phyloP scores from a whole-genome alignment of 148 eudicot species.

The Agrostemma githago region DNA sequence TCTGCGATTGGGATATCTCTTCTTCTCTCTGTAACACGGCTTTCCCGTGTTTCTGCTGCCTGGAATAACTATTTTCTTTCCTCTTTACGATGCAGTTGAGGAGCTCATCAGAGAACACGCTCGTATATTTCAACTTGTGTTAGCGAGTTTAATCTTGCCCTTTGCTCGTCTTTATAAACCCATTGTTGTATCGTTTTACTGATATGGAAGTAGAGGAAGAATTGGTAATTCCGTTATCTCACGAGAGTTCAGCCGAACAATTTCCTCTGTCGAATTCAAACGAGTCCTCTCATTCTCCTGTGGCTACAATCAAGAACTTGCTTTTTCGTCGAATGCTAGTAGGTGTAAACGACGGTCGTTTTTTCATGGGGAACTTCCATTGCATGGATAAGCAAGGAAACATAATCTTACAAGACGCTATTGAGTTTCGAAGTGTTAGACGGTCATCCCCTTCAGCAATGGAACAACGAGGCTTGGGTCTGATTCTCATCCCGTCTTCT shows the following conservation, averaged over 20 bases:
- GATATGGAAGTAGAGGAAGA: conserved; percentile 36
- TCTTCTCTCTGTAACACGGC: neutral
- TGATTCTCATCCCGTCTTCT: conserved; percentile 71
- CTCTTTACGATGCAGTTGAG: neutral
- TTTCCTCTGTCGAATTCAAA: conserved; percentile 18
- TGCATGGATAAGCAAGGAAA: conserved; percentile 93
- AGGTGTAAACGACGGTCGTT: conserved; percentile 75
- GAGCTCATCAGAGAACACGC: neutral
- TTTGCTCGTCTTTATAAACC: neutral
- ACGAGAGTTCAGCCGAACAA: conserved; percentile 23
- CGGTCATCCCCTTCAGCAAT: conserved; percentile 64
- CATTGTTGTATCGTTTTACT: neutral
- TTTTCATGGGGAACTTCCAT: conserved; percentile 74
- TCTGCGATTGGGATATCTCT: neutral
- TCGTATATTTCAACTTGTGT: neutral
- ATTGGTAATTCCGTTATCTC: conserved; percentile 14
- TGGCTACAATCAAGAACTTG: conserved; percentile 46
- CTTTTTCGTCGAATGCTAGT: conserved; percentile 64
- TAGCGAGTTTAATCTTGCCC: neutral
- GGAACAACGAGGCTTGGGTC: conserved; percentile 87
- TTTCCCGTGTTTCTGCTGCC: neutral
- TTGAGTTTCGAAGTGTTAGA: conserved; percentile 72
- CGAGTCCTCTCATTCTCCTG: conserved; percentile 27
- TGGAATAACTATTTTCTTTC: neutral
- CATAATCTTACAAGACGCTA: conserved; percentile 85